Evolutionary conservation across 2,329 filamentous ascomycete species (phyloP).

Genomic region (Colletotrichum sp.): DNA sequence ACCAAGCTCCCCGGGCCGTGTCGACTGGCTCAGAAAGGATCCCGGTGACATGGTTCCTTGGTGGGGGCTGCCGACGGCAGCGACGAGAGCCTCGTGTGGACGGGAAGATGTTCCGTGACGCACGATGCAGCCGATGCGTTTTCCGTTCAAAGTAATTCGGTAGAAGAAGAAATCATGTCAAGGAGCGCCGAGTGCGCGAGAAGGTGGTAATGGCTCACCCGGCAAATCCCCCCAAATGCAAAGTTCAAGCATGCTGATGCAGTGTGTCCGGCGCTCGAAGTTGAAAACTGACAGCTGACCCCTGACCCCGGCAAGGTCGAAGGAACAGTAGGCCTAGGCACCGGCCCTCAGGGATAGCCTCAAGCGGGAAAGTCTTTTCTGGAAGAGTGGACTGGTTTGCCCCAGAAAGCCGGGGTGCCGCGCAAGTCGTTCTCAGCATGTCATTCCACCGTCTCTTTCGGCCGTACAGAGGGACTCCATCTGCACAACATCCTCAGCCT

Average conservation of each 20-base stretch:
- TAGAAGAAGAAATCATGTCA: not conserved
- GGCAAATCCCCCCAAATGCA: not conserved
- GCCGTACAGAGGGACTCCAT: not conserved
- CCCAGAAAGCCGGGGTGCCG: conserved; percentile 4
- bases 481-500: conserved; percentile 17
- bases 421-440: not conserved
- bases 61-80: not conserved
- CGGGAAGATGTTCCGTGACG: not conserved
- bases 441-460: not conserved
- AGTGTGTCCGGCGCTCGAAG: not conserved
- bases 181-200: not conserved
- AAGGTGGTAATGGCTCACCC: not conserved
- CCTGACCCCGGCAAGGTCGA: not conserved
- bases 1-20: not conserved
- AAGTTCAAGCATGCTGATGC: not conserved
- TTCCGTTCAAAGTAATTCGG: not conserved
- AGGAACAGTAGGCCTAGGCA: not conserved
- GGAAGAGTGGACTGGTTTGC: not conserved
- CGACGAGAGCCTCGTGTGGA: not conserved
- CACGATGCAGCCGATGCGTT: not conserved
- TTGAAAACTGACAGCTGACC: conserved; percentile 14
- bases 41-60: not conserved
- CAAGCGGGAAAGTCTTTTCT: not conserved
- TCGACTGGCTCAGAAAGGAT: not conserved
- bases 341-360: not conserved